Percentiles rank a stretch among this genome's conserved stretches.
Conservation (phyloP, 2,329 filamentous ascomycete genomes). For the Colletotrichum brevisporum region DNA sequence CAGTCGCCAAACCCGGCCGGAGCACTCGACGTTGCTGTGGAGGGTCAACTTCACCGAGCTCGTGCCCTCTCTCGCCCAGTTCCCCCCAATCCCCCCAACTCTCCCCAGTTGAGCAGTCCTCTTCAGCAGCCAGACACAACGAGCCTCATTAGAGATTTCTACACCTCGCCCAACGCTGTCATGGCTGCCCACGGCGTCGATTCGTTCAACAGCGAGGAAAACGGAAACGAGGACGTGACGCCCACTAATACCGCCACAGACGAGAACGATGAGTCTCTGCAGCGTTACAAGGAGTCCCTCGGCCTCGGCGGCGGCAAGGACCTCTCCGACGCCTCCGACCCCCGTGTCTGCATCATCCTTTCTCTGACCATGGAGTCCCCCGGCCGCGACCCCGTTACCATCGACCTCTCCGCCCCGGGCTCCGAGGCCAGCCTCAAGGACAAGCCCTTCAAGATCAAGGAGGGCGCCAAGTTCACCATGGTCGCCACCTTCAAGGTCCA, state of each 20-base stretch:
- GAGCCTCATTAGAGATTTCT: slow-evolving; percentile 33
- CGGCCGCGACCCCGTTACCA: slow-evolving; percentile 86
- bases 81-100: slow-evolving; percentile 37
- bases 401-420: slow-evolving; percentile 84
- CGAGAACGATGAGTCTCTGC: slow-evolving; percentile 89
- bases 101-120: slow-evolving; percentile 12
- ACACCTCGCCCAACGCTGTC: slow-evolving; percentile 20
- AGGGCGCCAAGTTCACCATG: slow-evolving; percentile 94
- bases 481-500: slow-evolving; percentile 95
- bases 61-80: slow-evolving; percentile 33
- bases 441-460: slow-evolving; percentile 98
- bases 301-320: slow-evolving; percentile 83
- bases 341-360: slow-evolving; percentile 92
- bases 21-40: slow-evolving; percentile 2
- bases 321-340: slow-evolving; percentile 83
- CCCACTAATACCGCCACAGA: slow-evolving; percentile 55
- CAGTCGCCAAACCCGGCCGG: slow-evolving; percentile 14
- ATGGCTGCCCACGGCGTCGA: slow-evolving; percentile 20
- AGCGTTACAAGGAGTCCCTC: slow-evolving; percentile 97
- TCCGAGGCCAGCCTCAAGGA: slow-evolving; percentile 85
- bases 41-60: slow-evolving; percentile 29
- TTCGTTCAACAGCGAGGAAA: slow-evolving; percentile 4
- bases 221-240: slow-evolving; percentile 26
- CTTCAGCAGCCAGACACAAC: slow-evolving; percentile 12
- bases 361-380: slow-evolving; percentile 89